phyloP scores from a whole-genome alignment of 306 rosid genomes.

The Rubus idaeus region DNA sequence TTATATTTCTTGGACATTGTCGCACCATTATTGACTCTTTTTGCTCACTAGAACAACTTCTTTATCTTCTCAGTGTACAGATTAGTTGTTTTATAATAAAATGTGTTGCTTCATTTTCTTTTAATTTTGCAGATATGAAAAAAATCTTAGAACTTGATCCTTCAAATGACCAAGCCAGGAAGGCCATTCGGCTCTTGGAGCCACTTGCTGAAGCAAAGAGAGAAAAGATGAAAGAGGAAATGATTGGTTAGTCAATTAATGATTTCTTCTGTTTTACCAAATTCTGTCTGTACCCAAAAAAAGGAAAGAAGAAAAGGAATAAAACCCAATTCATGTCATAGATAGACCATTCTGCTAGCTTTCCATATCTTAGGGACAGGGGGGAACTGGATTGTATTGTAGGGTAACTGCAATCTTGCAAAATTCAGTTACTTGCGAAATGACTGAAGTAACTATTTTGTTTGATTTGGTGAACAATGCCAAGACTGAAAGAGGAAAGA shows the following conservation, averaged over 20 bases:
- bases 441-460: not conserved
- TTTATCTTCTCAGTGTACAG: constrained; percentile 12
- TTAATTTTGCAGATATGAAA: constrained; percentile 63
- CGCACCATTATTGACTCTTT: not conserved
- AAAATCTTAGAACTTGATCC: constrained; percentile 79
- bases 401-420: not conserved
- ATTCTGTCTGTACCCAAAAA: not conserved
- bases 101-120: constrained; percentile 3
- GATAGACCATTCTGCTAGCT: not conserved
- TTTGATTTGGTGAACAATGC: not conserved
- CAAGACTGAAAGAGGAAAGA: not conserved
- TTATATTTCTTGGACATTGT: not conserved
- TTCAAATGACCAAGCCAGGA: constrained; percentile 72
- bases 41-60: constrained; percentile 2
- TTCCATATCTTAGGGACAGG: not conserved
- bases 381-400: not conserved
- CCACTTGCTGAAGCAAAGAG: constrained; percentile 87
- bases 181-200: constrained; percentile 55
- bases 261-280: not conserved
- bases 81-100: not conserved
- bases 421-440: not conserved
- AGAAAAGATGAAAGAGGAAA: constrained; percentile 96
- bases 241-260: constrained; percentile 53
- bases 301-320: not conserved
- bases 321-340: not conserved